A percentile compares a stretch with the other conserved stretches of the same genome.
These are phyloP conservation scores for Viridothelium virens DNA, from an alignment of 495 filamentous ascomycete genomes.

Conservation along the genomic window DNA sequence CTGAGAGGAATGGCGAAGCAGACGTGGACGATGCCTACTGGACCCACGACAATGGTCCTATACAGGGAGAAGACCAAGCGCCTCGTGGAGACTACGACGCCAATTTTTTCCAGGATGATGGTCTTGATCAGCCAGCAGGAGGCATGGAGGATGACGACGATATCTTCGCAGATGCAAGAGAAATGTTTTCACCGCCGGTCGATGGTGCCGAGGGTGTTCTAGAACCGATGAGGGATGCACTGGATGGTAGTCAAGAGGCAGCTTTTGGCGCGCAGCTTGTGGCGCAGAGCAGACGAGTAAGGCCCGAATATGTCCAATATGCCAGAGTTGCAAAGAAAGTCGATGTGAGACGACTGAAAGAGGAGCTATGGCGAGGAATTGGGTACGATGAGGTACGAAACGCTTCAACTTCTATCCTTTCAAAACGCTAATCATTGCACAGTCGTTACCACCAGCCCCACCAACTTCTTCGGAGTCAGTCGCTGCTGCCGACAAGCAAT, in stretches of 20 bases:
- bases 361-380: conserved; percentile 92
- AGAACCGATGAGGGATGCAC: conserved; percentile 23
- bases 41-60: conserved; percentile 55
- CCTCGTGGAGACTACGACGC: conserved; percentile 73
- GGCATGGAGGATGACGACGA: conserved; percentile 70
- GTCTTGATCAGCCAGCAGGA: conserved; percentile 54
- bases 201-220: conserved; percentile 43
- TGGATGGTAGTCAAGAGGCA: conserved; percentile 42
- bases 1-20: conserved; percentile 40
- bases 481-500: conserved; percentile 29
- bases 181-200: conserved; percentile 71
- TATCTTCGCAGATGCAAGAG: conserved; percentile 83
- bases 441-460: conserved; percentile 1
- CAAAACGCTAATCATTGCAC: neutral
- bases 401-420: conserved; percentile 11
- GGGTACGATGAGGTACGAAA: conserved; percentile 46
- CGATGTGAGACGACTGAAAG: conserved; percentile 89
- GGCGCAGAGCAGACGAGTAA: conserved; percentile 69
- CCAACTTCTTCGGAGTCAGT: conserved; percentile 21
- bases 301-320: conserved; percentile 95
- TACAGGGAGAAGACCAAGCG: conserved; percentile 39
- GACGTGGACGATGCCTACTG: conserved; percentile 95
- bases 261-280: conserved; percentile 90
- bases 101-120: conserved; percentile 95
- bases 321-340: conserved; percentile 97